Conservation (phyloP, 2,329 filamentous ascomycete genomes). For the Microdochium nivale region DNA sequence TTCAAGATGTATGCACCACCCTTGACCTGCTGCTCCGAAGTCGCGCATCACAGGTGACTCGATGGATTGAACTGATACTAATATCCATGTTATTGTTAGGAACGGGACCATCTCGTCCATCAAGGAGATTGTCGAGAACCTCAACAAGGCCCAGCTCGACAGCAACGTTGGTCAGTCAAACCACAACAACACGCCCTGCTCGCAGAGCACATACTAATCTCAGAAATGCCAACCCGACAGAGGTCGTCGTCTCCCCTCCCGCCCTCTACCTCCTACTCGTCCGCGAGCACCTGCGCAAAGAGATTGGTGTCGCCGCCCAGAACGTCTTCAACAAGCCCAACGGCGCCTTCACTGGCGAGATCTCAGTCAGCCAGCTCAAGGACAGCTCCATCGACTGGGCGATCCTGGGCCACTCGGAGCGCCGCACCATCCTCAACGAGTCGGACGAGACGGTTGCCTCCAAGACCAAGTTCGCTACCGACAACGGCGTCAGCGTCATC, state of each 20-base stretch:
- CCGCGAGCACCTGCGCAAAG: slow-evolving; percentile 66
- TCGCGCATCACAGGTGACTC: slow-evolving; percentile 8
- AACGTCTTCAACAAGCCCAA: slow-evolving; percentile 97
- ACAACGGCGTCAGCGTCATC: slow-evolving; percentile 83
- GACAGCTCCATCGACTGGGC: slow-evolving; percentile 85
- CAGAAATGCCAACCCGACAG: slow-evolving; percentile 32
- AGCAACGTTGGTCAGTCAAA: slow-evolving; percentile 59
- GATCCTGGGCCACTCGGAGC: slow-evolving; percentile 91
- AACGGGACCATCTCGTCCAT: slow-evolving; percentile 88
- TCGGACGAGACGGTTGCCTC: slow-evolving; percentile 74
- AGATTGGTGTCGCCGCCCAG: slow-evolving; percentile 83
- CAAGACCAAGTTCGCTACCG: slow-evolving; percentile 91
- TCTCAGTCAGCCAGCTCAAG: slow-evolving; percentile 83
- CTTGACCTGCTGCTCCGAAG: slow-evolving; percentile 10
- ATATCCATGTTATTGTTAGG: slow-evolving; percentile 41
- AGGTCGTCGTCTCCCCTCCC: slow-evolving; percentile 92
- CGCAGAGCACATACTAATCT: not conserved
- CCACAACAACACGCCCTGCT: not conserved
- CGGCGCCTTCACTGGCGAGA: slow-evolving; percentile 95
- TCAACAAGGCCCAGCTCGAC: slow-evolving; percentile 81
- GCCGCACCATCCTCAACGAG: slow-evolving; percentile 83
- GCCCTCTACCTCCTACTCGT: slow-evolving; percentile 83
- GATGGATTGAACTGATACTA: not conserved
- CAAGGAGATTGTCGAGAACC: slow-evolving; percentile 80
- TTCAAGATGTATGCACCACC: slow-evolving; percentile 76